Base-by-base conservation (phyloP, 345 rosid genomes). In the Acer campestre region DNA sequence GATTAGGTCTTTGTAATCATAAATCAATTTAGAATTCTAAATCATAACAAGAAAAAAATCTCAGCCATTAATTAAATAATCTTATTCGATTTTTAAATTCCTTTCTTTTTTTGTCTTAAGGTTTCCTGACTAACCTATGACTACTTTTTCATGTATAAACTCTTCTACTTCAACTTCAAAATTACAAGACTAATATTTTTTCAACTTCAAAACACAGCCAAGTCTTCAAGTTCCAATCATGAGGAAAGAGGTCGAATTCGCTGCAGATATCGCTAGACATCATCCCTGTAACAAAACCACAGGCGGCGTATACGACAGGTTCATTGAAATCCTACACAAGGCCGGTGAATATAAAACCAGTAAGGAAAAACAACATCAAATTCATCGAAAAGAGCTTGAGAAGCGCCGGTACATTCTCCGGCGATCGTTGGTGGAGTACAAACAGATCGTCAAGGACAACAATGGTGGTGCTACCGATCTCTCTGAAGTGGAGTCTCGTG, bases 381-480 rank as follows among this genome's bases (percentile, higher is more conserved):
- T 9, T 9, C 20, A 53, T 53, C 3, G 4, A 44, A 53, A 20
- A 5, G 63, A 70, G 18, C 48, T 70, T 7, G 63, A 29, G 35
- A 53, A 53, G 38, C 27, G 18, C 23, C n/a, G 31, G 61, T 70
- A 70, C 22, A 10, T n/a, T 55, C 74, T 70, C 46, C 63, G 63
- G 63, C 61, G 63, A 53, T 63, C 27, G 1, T 1, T 53, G 63
- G 17, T 55, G 35, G 74, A 70, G 63, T 53, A 70, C 44, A 7
- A 53, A 27, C 74, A 70, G 59, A 59, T 53, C 16, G 63, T 70
- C 58, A 51, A 70, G 38, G 74, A 70, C 31, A 4, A 70, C 7
- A n/a, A 46, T 2, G 49, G 16, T 16, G 25, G 12, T 59, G 10
- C 27, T 14, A 13, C 0, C 3, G 46, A 14, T 49, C 55, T 16